Conservation (phyloP, 768 basidiomycete species). For the Boletellus emodensis region DNA sequence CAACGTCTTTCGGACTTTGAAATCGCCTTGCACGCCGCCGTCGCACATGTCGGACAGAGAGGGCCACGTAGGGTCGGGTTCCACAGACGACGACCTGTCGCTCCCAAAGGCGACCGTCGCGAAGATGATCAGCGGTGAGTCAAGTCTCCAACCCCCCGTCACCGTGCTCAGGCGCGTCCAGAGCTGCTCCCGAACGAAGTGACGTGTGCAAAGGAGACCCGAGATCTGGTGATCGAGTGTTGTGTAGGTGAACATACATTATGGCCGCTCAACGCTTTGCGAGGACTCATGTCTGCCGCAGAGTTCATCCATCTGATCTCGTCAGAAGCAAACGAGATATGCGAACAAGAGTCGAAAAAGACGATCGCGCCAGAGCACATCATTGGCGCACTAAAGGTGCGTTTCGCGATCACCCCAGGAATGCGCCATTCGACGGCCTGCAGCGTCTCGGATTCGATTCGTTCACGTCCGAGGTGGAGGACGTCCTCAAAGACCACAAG, state of each 20-base stretch:
- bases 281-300: slow-evolving; percentile 33
- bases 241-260: slow-evolving; percentile 85
- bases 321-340: slow-evolving; percentile 96
- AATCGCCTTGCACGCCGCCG: slow-evolving; percentile 16
- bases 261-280: slow-evolving; percentile 2
- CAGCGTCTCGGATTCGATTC: slow-evolving; percentile 91
- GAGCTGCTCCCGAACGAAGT: slow-evolving; percentile 88
- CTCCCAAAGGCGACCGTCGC: slow-evolving; percentile 96
- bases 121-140: slow-evolving; percentile 89
- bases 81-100: slow-evolving; percentile 88
- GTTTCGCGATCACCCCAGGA: slow-evolving; percentile 12
- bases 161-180: slow-evolving; percentile 31
- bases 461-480: slow-evolving; percentile 86
- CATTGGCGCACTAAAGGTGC: slow-evolving; percentile 82
- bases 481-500: slow-evolving; percentile 93
- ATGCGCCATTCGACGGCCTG: slow-evolving; percentile 7
- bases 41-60: slow-evolving; percentile 85
- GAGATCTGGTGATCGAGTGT: slow-evolving; percentile 95
- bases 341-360: slow-evolving; percentile 97
- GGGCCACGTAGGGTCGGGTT: slow-evolving; percentile 60
- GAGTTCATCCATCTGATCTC: slow-evolving; percentile 99
- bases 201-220: slow-evolving; percentile 90
- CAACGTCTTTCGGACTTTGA: slow-evolving; percentile 36
- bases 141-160: not conserved
- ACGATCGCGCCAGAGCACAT: slow-evolving; percentile 99